Base-by-base conservation (phyloP, 2,329 filamentous ascomycete species). In the Cladophialophora bantiana region DNA sequence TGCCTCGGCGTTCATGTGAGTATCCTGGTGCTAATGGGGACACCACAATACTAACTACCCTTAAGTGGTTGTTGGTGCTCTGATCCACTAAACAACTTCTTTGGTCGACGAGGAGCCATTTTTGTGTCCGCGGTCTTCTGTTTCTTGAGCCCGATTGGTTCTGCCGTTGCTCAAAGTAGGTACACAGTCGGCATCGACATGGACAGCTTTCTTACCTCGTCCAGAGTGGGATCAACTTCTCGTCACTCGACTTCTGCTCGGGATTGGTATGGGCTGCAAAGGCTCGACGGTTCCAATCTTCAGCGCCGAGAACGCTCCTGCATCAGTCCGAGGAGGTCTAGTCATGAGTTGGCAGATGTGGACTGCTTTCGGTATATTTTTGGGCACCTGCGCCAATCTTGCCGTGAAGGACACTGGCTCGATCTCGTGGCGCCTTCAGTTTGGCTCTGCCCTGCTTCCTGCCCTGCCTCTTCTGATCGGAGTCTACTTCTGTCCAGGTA, bases 291-390 rank as follows among this genome's bases (percentile, higher is more conserved):
- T 92, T 1, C 91, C 91, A 0, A 88, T 94, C 34, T 94, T 91
- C 72, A 88, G 90, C 0, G 90, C 91, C 1, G 91, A 94, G 77
- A 91, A 87, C 64, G 86, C 88, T 0, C 90, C 90, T 0, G 88
- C 90, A 1, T 77, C 79, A 4, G 89, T 93, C 62, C 86, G 90
- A 75, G 90, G 90, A 70, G 90, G 89, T 7, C 82, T 95, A 18
- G 90, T 94, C 69, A 94, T 94, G 91, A 89, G 88, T 69, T 94
- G 91, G 91, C 89, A 94, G 78, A 83, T 83, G 78, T 67, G 64
- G 57, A 62, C 61, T 9, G 84, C 87, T 67, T 78, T 90, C 79
- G 86, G 86, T 48, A 90, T 91, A 72, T 88, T 90, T 76, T 79
- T 90, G 20, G 90, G 89, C 9, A 88, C 85, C 62, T 85, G 82